A percentile compares a stretch with the other conserved stretches of the same genome.
phyloP scores from a whole-genome alignment of 2,329 filamentous ascomycete genomes.

The Claviceps arundinis region DNA sequence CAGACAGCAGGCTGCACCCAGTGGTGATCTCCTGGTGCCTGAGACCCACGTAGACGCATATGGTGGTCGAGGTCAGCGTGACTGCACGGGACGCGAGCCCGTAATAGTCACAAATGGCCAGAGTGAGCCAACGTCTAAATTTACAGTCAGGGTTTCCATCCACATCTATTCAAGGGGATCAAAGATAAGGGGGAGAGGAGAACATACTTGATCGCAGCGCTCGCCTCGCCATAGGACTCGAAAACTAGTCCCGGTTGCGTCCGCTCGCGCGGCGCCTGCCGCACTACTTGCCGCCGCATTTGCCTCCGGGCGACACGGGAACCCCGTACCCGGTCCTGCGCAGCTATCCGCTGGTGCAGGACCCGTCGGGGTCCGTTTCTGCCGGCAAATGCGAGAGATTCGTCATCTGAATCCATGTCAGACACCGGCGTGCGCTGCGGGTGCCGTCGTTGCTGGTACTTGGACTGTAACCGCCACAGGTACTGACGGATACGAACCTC shows the following conservation, averaged over 20 bases:
- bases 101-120: conserved; percentile 87
- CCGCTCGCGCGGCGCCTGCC: conserved; percentile 39
- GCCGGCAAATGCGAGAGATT: conserved; percentile 87
- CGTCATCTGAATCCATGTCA: conserved; percentile 44
- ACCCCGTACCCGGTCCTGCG: conserved; percentile 20
- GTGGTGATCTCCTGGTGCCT: conserved; percentile 29
- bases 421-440: neutral
- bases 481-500: conserved; percentile 76
- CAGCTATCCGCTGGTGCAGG: conserved; percentile 23
- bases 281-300: neutral
- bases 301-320: conserved; percentile 34
- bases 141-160: too few relatives aligned
- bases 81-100: conserved; percentile 75
- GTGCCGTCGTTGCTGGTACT: conserved; percentile 2
- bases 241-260: conserved; percentile 58
- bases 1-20: conserved; percentile 12
- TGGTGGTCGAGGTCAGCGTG: conserved; percentile 54
- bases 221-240: conserved; percentile 60
- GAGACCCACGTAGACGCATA: conserved; percentile 70
- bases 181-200: neutral
- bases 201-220: conserved; percentile 69
- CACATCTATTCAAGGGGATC: too few relatives aligned
- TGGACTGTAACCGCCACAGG: conserved; percentile 37
- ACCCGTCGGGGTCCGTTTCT: conserved; percentile 45
- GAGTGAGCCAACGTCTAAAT: conserved; percentile 73